Percentiles rank a stretch among this genome's conserved stretches.
These are phyloP conservation scores for Pyrus bretschneideri DNA, from an alignment of 306 rosid species.

Conservation along the genomic window DNA sequence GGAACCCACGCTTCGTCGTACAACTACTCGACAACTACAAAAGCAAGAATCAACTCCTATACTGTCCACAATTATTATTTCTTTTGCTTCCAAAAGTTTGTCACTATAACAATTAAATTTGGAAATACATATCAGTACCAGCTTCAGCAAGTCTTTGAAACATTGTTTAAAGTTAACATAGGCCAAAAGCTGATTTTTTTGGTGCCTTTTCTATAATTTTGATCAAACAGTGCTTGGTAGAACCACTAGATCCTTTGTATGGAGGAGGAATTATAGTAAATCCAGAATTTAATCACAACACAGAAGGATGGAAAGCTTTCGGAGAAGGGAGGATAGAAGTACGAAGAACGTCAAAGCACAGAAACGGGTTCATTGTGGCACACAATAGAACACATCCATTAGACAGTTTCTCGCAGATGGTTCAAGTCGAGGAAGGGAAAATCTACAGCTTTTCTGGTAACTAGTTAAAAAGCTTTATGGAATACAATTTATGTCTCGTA, in stretches of 20 bases:
- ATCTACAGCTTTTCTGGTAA: slow-evolving; percentile 53
- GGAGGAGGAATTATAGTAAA: slow-evolving; percentile 76
- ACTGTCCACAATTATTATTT: background rate
- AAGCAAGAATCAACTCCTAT: slow-evolving; percentile 48
- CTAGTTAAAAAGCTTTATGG: slow-evolving; percentile 37
- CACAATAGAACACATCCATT: slow-evolving; percentile 32
- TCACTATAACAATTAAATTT: background rate
- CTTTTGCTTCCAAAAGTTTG: background rate
- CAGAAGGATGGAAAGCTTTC: slow-evolving; percentile 48
- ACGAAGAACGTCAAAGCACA: slow-evolving; percentile 36
- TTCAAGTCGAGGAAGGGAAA: slow-evolving; percentile 45
- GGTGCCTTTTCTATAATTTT: background rate
- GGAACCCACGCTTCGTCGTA: slow-evolving; percentile 21
- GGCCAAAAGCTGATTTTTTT: background rate
- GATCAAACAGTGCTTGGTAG: slow-evolving; percentile 50
- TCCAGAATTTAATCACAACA: slow-evolving; percentile 53
- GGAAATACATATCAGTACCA: background rate
- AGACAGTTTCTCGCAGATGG: slow-evolving; percentile 54
- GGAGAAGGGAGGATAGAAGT: slow-evolving; percentile 48
- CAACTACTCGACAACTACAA: slow-evolving; percentile 33
- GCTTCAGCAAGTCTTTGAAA: background rate
- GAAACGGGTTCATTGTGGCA: slow-evolving; percentile 53
- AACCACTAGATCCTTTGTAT: slow-evolving; percentile 46
- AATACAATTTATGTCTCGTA: too few species aligned
- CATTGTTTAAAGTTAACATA: background rate